Conservation (phyloP, 306 rosid species). For the Nissolia schottii region DNA sequence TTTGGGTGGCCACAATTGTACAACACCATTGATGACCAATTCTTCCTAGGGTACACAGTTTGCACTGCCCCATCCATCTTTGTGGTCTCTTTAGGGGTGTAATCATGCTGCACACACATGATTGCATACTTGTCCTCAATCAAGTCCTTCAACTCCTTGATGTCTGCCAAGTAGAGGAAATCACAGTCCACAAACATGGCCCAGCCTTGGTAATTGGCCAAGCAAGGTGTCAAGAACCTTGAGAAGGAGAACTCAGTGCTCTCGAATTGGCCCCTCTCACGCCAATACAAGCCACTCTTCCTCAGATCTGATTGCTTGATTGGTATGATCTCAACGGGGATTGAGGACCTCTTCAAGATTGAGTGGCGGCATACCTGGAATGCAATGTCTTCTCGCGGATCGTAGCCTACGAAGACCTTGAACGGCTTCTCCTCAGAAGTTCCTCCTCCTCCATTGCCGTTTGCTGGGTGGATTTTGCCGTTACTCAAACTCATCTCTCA, state of each 20-base stretch:
- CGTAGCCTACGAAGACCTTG: slow-evolving; percentile 68
- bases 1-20: slow-evolving; percentile 65
- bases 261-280: slow-evolving; percentile 60
- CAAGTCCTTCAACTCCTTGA: slow-evolving; percentile 55
- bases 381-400: slow-evolving; percentile 58
- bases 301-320: slow-evolving; percentile 65
- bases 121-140: slow-evolving; percentile 49
- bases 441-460: slow-evolving; percentile 22
- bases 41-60: slow-evolving; percentile 69
- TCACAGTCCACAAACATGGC: slow-evolving; percentile 80
- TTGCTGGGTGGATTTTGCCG: slow-evolving; percentile 25
- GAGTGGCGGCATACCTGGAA: slow-evolving; percentile 57
- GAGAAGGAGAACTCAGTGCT: slow-evolving; percentile 72
- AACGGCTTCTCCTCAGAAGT: slow-evolving; percentile 31
- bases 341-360: slow-evolving; percentile 52
- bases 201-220: slow-evolving; percentile 62
- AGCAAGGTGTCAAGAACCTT: slow-evolving; percentile 56
- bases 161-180: slow-evolving; percentile 57
- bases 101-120: slow-evolving; percentile 75
- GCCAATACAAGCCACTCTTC: slow-evolving; percentile 50
- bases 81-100: slow-evolving; percentile 62
- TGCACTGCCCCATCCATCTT: slow-evolving; percentile 78
- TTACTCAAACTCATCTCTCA: slow-evolving; percentile 41
- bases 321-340: slow-evolving; percentile 63
- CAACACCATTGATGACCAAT: slow-evolving; percentile 77